Base-by-base conservation (phyloP, 2,329 filamentous ascomycete genomes). In the Didymella lethalis region DNA sequence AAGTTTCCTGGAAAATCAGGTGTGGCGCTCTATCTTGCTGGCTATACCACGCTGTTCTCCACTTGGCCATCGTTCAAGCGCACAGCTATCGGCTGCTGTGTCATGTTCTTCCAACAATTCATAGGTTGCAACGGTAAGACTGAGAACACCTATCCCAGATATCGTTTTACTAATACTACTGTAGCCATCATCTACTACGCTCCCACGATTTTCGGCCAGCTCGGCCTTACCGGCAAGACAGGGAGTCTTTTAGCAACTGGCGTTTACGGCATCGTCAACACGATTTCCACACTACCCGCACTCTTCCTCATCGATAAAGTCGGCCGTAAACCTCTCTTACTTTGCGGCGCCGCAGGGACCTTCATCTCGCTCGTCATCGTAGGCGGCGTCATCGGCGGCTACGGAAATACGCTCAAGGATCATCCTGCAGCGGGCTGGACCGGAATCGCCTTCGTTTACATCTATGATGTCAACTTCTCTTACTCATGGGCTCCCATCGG, bases 161-260 rank as follows among this genome's bases (percentile, higher is more conserved):
- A 23, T 16, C 7, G 18, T 18, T 18, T 18, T 18, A 18, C 18
- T 18, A 18, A 18, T 18, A 18, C 18, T 18, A 18, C 18, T 18
- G 18, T 25, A 57, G 54, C 93, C 79, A 91, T 95, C 82, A 93
- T 72, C 40, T 78, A 78, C 65, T 80, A 77, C 81, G 91, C 90
- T 25, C 92, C 91, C 26, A 86, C 89, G 48, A 95, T 96, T 85
- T 90, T 96, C 80, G 79, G 88, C 76, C 87, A 88, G 32, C 87
- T 90, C n/a, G 89, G 89, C 0, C 58, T 67, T 4, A 60, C 61
- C n/a, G 62, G 61, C 10, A 71, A 66, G 36, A 79, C 92, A 84
- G 91, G 95, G 64, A 86, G 93, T 92, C 75, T 89, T 86, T 80
- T 90, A 88, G 92, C 75, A 88, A 92, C 52, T 87, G 91, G 67